A percentile compares a stretch with the other conserved stretches of the same genome.
Evolutionary conservation across 1,139 yeast species (phyloP).

Genomic region (Zygotorulaspora mrakii): DNA sequence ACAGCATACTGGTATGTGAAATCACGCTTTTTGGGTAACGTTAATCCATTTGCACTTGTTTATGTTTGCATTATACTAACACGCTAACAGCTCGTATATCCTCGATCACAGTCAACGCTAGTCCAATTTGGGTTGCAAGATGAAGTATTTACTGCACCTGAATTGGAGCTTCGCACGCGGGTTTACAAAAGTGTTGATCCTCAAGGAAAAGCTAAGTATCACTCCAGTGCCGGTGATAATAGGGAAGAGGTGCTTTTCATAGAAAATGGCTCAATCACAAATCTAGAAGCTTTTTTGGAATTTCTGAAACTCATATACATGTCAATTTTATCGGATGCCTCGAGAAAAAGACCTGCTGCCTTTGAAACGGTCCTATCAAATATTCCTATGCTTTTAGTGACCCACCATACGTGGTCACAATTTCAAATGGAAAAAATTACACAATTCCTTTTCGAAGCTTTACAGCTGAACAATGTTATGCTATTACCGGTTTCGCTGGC

Average conservation of each 20-base stretch:
- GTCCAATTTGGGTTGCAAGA: conserved; percentile 83
- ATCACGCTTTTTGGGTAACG: neutral
- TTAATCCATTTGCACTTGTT: neutral
- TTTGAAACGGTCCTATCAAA: conserved; percentile 38
- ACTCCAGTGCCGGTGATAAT: conserved; percentile 42
- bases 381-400: conserved; percentile 57
- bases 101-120: conserved; percentile 73
- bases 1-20: conserved; percentile 31
- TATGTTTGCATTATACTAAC: conserved; percentile 4
- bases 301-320: conserved; percentile 58
- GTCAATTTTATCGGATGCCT: conserved; percentile 45
- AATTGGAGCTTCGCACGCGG: conserved; percentile 66
- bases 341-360: conserved; percentile 42
- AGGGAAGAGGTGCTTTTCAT: conserved; percentile 58
- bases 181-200: conserved; percentile 53
- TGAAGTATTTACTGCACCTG: conserved; percentile 66
- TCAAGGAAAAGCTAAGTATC: conserved; percentile 34
- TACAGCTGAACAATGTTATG: conserved; percentile 72
- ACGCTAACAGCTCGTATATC: conserved; percentile 52
- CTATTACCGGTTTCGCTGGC: conserved; percentile 67
- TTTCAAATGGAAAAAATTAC: conserved; percentile 63
- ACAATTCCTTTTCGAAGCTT: conserved; percentile 67
- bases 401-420: conserved; percentile 69
- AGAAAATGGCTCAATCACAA: conserved; percentile 55
- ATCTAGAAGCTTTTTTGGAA: conserved; percentile 68